Evolutionary conservation across 2,329 filamentous ascomycete genomes (phyloP).

Genomic region (Talaromyces pinophilus): DNA sequence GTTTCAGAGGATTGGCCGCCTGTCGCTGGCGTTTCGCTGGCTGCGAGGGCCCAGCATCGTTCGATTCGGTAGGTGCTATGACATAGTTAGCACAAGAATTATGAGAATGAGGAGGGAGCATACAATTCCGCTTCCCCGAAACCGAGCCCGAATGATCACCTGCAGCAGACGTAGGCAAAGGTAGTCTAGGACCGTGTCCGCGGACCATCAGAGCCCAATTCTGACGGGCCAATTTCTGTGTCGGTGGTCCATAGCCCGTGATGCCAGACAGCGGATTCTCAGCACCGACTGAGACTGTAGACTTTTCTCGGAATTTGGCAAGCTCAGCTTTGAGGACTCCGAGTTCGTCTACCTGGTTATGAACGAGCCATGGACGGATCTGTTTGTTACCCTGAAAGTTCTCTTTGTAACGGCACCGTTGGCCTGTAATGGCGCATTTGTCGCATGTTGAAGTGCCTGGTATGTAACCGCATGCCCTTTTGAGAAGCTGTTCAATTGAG

Average conservation of each 20-base stretch:
- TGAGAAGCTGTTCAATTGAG: not conserved
- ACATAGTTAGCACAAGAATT: not conserved
- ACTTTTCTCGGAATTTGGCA: not conserved
- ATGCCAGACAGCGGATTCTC: conserved; percentile 22
- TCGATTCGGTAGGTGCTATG: not conserved
- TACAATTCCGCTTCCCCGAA: conserved; percentile 5
- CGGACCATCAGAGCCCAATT: conserved; percentile 15
- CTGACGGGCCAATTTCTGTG: conserved; percentile 7
- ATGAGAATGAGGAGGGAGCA: not conserved
- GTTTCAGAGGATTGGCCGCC: not conserved
- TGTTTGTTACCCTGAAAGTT: not conserved
- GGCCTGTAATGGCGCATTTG: not conserved
- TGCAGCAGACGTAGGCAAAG: too few relatives aligned
- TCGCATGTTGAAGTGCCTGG: not conserved
- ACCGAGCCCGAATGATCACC: not conserved
- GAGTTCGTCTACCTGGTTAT: not conserved
- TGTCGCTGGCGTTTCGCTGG: not conserved
- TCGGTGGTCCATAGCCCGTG: conserved; percentile 22
- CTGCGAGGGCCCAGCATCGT: not conserved
- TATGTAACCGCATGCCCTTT: not conserved
- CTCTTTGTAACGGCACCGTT: conserved; percentile 20
- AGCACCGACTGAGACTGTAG: not conserved
- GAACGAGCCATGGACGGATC: not conserved
- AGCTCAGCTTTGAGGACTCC: not conserved
- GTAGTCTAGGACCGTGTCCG: not conserved